phyloP scores from a whole-genome alignment of 2,329 filamentous ascomycete genomes.

The Penicillium sp. region DNA sequence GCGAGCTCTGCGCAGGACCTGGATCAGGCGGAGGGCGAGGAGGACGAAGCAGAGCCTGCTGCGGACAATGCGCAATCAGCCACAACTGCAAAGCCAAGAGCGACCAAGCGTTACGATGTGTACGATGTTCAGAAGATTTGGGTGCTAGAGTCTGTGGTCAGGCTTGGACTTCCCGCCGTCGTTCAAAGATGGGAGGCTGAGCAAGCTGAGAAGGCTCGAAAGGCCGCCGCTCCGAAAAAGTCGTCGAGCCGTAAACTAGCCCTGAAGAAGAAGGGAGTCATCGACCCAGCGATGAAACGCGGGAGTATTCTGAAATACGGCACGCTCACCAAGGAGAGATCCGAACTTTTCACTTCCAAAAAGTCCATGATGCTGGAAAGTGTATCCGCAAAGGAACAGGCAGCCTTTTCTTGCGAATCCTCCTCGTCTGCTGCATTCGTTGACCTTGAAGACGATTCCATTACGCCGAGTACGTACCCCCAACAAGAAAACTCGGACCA shows the following conservation, averaged over 20 bases:
- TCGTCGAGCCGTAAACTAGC: constrained; percentile 24
- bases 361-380: constrained; percentile 27
- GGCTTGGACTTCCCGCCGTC: constrained; percentile 58
- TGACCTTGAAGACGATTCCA: constrained; percentile 8
- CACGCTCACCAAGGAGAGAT: constrained; percentile 33
- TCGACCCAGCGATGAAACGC: constrained; percentile 37
- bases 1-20: constrained; percentile 13
- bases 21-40: constrained; percentile 25
- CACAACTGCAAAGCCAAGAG: constrained; percentile 22
- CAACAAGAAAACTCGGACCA: constrained; percentile 7
- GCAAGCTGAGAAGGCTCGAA: constrained; percentile 26
- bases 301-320: constrained; percentile 39
- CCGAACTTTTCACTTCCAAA: constrained; percentile 25
- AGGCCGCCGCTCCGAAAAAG: constrained; percentile 22
- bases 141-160: constrained; percentile 61
- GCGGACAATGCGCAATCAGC: constrained; percentile 18
- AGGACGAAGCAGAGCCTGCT: constrained; percentile 26
- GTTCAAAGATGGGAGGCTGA: constrained; percentile 59
- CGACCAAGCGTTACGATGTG: constrained; percentile 54
- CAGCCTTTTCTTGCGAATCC: constrained; percentile 7
- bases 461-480: constrained; percentile 15
- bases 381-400: constrained; percentile 16
- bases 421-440: constrained; percentile 5
- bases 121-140: constrained; percentile 60
- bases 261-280: constrained; percentile 32